Conservation (phyloP, 441 rosid species). For the Euphorbia corollata region DNA sequence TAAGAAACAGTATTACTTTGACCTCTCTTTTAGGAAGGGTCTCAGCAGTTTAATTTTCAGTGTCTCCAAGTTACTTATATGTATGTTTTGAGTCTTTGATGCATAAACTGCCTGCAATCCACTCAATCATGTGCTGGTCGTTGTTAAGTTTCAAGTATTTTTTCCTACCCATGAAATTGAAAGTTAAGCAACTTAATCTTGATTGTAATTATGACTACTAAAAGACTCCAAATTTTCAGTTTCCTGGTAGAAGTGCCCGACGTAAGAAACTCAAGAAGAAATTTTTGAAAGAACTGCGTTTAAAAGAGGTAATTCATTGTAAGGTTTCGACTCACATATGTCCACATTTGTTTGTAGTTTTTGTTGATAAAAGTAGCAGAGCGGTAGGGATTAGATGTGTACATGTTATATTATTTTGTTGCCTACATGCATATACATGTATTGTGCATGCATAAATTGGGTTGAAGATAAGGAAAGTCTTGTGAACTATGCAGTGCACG, state of each 20-base stretch:
- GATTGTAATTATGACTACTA: constrained; percentile 15
- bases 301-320: constrained; percentile 40
- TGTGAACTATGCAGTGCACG: background rate
- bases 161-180: background rate
- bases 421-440: background rate
- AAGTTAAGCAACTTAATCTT: constrained; percentile 2
- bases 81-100: background rate
- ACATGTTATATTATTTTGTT: background rate
- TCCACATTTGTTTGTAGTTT: background rate
- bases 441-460: background rate
- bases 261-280: constrained; percentile 79
- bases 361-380: background rate
- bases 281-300: constrained; percentile 55
- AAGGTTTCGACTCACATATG: background rate
- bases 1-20: background rate
- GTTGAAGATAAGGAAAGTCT: background rate
- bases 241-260: constrained; percentile 81
- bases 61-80: background rate
- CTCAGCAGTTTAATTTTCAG: background rate
- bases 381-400: background rate
- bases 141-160: background rate
- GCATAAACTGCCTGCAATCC: background rate
- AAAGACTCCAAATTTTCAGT: constrained; percentile 31
- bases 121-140: background rate
- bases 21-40: background rate